Evolutionary conservation across 2,329 filamentous ascomycete genomes (phyloP).

Genomic region (Xylariales sp.): DNA sequence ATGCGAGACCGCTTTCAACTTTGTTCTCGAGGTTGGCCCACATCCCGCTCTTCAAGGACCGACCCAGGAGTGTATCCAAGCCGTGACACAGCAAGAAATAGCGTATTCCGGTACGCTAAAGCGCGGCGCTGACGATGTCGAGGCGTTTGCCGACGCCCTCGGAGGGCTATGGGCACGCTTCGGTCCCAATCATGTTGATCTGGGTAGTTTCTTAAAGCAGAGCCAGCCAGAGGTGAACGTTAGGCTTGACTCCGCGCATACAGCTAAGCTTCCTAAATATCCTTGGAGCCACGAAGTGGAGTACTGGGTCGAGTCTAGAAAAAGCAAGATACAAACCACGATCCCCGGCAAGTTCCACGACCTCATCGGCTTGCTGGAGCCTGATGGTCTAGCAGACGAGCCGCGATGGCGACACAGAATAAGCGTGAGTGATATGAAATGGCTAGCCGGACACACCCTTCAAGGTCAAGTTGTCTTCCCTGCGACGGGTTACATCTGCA

Average conservation of each 20-base stretch:
- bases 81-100: background rate
- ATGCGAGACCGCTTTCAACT: background rate
- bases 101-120: background rate
- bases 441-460: conserved; percentile 30
- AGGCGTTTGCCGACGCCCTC: too few relatives aligned
- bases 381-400: conserved; percentile 21
- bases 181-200: too few relatives aligned
- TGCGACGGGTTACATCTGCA: conserved; percentile 34
- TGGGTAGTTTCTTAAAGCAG: too few relatives aligned
- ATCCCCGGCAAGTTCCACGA: conserved; percentile 16
- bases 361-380: conserved; percentile 22
- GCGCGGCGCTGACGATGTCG: too few relatives aligned
- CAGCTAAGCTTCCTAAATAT: background rate
- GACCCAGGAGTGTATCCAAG: conserved; percentile 22
- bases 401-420: conserved; percentile 29
- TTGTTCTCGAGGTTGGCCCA: conserved; percentile 29
- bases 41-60: conserved; percentile 38
- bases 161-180: too few relatives aligned
- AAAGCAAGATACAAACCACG: conserved; percentile 26
- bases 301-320: conserved; percentile 32
- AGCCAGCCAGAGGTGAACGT: too few relatives aligned
- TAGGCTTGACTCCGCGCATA: background rate
- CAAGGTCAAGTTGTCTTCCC: conserved; percentile 35
- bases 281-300: conserved; percentile 22
- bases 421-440: conserved; percentile 25